Base-by-base conservation (phyloP, 1,284 basidiomycete species). In the Lentinula novae-zelandiae region DNA sequence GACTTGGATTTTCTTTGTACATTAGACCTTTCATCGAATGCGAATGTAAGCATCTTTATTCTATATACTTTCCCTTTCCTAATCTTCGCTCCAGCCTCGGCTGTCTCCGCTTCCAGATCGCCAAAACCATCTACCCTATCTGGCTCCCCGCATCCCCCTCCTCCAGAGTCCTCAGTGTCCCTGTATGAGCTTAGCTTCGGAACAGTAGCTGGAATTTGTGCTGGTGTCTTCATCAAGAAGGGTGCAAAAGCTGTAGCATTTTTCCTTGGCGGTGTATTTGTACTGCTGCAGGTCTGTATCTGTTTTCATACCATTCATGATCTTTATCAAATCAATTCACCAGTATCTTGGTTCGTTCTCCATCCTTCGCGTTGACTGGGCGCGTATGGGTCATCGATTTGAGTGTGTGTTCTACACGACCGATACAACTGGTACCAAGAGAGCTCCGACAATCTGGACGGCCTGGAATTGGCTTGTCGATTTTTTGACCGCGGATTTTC, bases 221-320 rank as follows among this genome's bases (percentile, higher is more conserved):
- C 93, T 0, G 96, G 96, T 0, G 82, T 98, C 0, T 98, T 98
- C 71, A 81, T 97, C 68, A 97, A 96, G 77, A 97, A 97, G 74
- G 96, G 96, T 34, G 86, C 90, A 42, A 94, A 89, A 72, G 78
- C 85, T 2, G 73, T 92, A 22, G 96, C 95, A 0, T 95, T 95
- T 74, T 73, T 90, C 58, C 76, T 97, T 10, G 94, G 94, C 8
- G 94, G 93, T 2, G 76, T 92, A 1, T 96, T 95, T 66, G 89
- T 96, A 17, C 73, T 96, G 53, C 82, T 96, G 15, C 93, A 96
- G 85, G 95, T 91, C 66, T 65, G 81, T 68, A 31, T 22, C 44
- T 9, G 27, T 15, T 33, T 22, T 33, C 58, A 50, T 15, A 44
- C 53, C 34, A 51, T 38, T 22, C 8, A 31, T 22, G n/a, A 57